phyloP scores from a whole-genome alignment of 2,329 filamentous ascomycete genomes.

The Capronia americana region DNA sequence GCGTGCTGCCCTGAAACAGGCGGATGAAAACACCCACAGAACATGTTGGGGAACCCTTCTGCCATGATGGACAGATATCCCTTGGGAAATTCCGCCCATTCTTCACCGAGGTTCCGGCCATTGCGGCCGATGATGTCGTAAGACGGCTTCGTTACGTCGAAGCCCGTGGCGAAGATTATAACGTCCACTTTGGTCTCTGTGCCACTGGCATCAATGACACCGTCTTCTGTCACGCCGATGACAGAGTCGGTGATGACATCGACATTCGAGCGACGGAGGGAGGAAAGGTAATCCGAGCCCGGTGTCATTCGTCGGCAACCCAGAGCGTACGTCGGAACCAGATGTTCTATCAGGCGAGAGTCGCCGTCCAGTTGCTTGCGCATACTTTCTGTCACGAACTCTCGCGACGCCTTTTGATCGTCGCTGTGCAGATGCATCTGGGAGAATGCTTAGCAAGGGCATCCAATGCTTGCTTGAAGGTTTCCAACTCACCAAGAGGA shows the following conservation, averaged over 20 bases:
- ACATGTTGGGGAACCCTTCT: slow-evolving; percentile 26
- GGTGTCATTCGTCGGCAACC: slow-evolving; percentile 39
- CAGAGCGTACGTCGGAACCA: slow-evolving; percentile 36
- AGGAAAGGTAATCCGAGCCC: slow-evolving; percentile 34
- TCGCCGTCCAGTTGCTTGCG: slow-evolving; percentile 15
- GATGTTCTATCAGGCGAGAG: slow-evolving; percentile 10
- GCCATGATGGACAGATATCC: slow-evolving; percentile 41
- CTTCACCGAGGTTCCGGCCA: slow-evolving; percentile 39
- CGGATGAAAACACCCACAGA: slow-evolving; percentile 10
- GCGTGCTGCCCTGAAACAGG: no score
- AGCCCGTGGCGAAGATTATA: slow-evolving; percentile 33
- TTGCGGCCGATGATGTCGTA: slow-evolving; percentile 29
- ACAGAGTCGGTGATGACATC: slow-evolving; percentile 11
- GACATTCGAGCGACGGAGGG: slow-evolving; percentile 39
- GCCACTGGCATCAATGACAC: slow-evolving; percentile 12
- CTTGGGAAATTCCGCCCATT: slow-evolving; percentile 40
- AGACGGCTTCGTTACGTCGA: slow-evolving; percentile 42
- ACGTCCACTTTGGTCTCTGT: slow-evolving; percentile 25
- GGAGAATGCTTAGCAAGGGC: no score
- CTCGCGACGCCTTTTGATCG: slow-evolving; percentile 6
- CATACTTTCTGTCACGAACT: slow-evolving; percentile 18
- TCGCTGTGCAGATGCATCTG: slow-evolving; percentile 6
- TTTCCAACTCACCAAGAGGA: no score
- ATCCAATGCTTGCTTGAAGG: no score
- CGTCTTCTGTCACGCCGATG: slow-evolving; percentile 6